These are phyloP conservation scores for Pleurostoma richardsiae DNA, from an alignment of 2,329 filamentous ascomycete genomes.

Conservation along the genomic window DNA sequence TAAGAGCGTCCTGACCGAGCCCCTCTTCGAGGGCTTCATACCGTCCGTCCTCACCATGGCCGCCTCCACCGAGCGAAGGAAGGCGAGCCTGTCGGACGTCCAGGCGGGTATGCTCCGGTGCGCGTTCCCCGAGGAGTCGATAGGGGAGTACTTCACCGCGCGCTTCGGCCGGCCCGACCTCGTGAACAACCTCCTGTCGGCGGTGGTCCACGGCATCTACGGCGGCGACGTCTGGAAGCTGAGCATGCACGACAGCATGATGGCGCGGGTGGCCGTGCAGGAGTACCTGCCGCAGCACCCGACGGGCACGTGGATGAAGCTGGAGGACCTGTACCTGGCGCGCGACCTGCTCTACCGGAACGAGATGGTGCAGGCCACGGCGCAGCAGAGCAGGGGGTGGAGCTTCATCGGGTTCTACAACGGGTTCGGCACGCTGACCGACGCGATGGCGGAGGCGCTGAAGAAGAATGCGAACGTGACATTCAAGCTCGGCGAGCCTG, in stretches of 20 bases:
- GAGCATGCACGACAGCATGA: slow-evolving; percentile 62
- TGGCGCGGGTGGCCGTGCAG: slow-evolving; percentile 45
- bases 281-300: slow-evolving; percentile 5
- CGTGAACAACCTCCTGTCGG: slow-evolving; percentile 71
- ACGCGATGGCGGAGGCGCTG: slow-evolving; percentile 47
- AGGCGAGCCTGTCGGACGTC: slow-evolving; percentile 3
- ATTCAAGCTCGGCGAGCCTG: slow-evolving; percentile 43
- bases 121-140: slow-evolving; percentile 58
- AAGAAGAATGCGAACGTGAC: slow-evolving; percentile 51
- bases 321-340: slow-evolving; percentile 6
- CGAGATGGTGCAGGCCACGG: slow-evolving; percentile 17
- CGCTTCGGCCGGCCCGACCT: slow-evolving; percentile 46
- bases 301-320: slow-evolving; percentile 1
- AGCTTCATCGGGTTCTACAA: slow-evolving; percentile 42
- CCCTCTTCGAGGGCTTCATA: slow-evolving; percentile 43
- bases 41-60: background rate
- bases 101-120: background rate
- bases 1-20: slow-evolving; percentile 39
- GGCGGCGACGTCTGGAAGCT: slow-evolving; percentile 82
- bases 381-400: slow-evolving; percentile 16
- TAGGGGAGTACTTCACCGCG: slow-evolving; percentile 61
- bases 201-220: slow-evolving; percentile 80
- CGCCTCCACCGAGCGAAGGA: no score
- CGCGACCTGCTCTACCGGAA: slow-evolving; percentile 9
- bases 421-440: slow-evolving; percentile 60